These are phyloP conservation scores for Ceratocystis lukuohia DNA, from an alignment of 2,329 filamentous ascomycete species.

Conservation along the genomic window DNA sequence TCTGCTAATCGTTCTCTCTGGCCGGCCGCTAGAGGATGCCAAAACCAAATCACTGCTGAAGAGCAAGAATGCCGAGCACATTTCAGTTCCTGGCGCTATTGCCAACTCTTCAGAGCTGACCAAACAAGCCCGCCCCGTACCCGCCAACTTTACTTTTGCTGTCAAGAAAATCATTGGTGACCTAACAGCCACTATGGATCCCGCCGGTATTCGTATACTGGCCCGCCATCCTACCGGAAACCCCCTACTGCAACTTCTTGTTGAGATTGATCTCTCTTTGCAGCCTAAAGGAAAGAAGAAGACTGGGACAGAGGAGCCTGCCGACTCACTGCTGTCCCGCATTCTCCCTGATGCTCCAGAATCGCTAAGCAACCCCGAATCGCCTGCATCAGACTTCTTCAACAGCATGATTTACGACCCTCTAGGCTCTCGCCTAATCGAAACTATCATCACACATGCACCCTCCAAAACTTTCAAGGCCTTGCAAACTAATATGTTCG, in stretches of 20 bases:
- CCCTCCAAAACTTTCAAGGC: slow-evolving; percentile 86
- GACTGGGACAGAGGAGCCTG: slow-evolving; percentile 31
- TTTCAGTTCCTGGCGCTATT: slow-evolving; percentile 46
- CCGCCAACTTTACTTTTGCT: slow-evolving; percentile 62
- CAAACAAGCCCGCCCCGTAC: slow-evolving; percentile 44
- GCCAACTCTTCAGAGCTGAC: slow-evolving; percentile 35
- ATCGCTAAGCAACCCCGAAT: slow-evolving; percentile 56
- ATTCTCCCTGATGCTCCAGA: slow-evolving; percentile 64
- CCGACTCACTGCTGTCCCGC: slow-evolving; percentile 51
- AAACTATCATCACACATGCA: slow-evolving; percentile 66
- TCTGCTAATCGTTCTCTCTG: slow-evolving; percentile 71
- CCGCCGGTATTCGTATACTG: slow-evolving; percentile 66
- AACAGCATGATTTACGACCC: slow-evolving; percentile 79
- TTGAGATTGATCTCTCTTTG: slow-evolving; percentile 71
- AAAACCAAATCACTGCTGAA: slow-evolving; percentile 63
- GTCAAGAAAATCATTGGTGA: slow-evolving; percentile 71
- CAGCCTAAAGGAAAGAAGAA: slow-evolving; percentile 52
- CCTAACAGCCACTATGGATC: slow-evolving; percentile 60
- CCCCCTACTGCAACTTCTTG: slow-evolving; percentile 77
- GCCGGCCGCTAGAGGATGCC: slow-evolving; percentile 59
- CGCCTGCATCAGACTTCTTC: slow-evolving; percentile 63
- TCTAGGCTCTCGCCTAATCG: slow-evolving; percentile 78
- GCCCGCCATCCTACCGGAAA: slow-evolving; percentile 85
- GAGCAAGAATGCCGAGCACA: slow-evolving; percentile 83
- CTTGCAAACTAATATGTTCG: slow-evolving; percentile 68